Base-by-base conservation (phyloP, 1,284 basidiomycete genomes). In the Leccinum solheimii region DNA sequence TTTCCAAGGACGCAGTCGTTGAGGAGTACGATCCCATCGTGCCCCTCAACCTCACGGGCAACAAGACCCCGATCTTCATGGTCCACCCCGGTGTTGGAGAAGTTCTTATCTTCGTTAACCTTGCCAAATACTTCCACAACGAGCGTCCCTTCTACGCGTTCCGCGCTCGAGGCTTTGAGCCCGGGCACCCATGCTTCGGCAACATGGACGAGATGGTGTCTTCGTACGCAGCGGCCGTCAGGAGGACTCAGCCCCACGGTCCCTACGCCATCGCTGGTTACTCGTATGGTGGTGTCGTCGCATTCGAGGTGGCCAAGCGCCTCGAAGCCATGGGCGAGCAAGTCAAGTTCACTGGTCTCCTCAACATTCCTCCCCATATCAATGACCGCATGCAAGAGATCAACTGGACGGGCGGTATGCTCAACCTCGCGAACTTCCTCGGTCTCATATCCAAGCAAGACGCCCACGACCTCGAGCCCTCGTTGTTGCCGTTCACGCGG, bases 221-320 rank as follows among this genome's bases (percentile, higher is more conserved):
- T 4, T 72, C 69, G 16, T 83, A 83, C 60, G 72, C 76, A 5
- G 64, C 66, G 1, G 76, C 75, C 4, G 75, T 82, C 23, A 75
- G 76, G 64, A 68, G 68, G 4, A 68, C 71, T 0, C 77, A 78
- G 53, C 76, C 80, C 5, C 67, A 63, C 3, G 81, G 81, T 0
- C 81, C 82, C 1, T 83, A 79, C 59, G 75, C 77, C 49, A 67
- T 83, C 26, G 80, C 77, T 0, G 81, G 82, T 9, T 83, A 83
- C 75, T 80, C 78, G 32, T 83, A 80, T 55, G 82, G 81, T 40
- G 81, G 81, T 49, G 78, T 78, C 34, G 75, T 80, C 3, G 80
- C 79, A 8, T 83, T 79, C 58, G 80, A 83, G 64, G 74, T 83
- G 13, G 76, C 75, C 14, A 80, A 81, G 65, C 66, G 68, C 26